phyloP scores from a whole-genome alignment of 1,139 yeast genomes.

The Hemisphaericaspora lyxosophila region DNA sequence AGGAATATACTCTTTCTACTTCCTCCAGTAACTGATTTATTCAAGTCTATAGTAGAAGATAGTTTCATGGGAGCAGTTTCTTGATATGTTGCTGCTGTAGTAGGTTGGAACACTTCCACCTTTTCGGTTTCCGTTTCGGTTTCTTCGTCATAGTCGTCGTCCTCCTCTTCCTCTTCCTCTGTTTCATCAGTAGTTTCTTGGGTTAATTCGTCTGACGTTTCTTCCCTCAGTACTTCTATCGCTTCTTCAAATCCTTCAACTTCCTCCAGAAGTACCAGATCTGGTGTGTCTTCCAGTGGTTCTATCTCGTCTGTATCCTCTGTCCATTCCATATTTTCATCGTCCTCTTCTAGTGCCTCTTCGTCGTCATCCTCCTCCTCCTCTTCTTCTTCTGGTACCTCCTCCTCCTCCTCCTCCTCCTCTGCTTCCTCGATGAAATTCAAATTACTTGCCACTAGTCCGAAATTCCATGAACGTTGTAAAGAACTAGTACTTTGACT shows the following conservation, averaged over 20 bases:
- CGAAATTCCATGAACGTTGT: slow-evolving; percentile 9
- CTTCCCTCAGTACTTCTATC: no score
- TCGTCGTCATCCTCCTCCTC: background rate
- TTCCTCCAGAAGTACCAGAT: background rate
- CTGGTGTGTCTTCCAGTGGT: background rate
- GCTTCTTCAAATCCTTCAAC: no score
- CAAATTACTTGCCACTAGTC: slow-evolving; percentile 5
- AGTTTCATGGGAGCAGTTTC: no score
- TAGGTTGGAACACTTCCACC: background rate
- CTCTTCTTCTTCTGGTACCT: background rate
- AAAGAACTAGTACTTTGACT: background rate
- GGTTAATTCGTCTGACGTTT: no score
- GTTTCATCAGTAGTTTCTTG: background rate
- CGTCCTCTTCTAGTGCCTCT: background rate
- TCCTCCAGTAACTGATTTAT: background rate
- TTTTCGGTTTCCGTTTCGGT: background rate
- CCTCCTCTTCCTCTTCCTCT: background rate
- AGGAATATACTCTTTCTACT: background rate
- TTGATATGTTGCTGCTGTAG: background rate
- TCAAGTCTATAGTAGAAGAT: slow-evolving; percentile 1
- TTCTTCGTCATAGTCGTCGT: background rate
- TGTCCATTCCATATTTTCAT: background rate
- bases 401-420: background rate
- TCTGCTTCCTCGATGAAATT: slow-evolving; percentile 1
- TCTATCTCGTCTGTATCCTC: background rate